Percentiles rank a stretch among this genome's conserved stretches.
Conservation (phyloP, 169 alveolate species). For the Hepatocystis sp. region DNA sequence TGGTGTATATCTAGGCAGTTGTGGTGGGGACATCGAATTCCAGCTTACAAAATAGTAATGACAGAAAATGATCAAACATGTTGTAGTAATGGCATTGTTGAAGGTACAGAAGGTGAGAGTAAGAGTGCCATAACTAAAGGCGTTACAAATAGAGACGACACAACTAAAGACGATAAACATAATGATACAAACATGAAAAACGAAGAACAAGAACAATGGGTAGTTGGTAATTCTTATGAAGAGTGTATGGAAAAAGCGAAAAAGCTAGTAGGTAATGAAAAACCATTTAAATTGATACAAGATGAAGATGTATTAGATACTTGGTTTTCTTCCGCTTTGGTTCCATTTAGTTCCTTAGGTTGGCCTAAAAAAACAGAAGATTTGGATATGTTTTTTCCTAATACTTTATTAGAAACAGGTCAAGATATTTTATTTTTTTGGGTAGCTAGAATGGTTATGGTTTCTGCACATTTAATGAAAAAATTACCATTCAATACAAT, state of each 20-base stretch:
- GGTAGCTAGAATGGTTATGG: conserved; percentile 99
- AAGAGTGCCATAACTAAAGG: too few relatives aligned
- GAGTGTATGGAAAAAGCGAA: conserved; percentile 93
- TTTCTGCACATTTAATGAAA: conserved; percentile 95
- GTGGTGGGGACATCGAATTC: conserved; percentile 99
- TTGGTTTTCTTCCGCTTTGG: conserved; percentile 99
- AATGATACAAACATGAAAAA: background rate
- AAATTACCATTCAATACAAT: conserved; percentile 98
- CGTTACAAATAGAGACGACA: too few relatives aligned
- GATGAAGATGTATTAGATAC: conserved; percentile 99
- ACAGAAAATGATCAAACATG: conserved; percentile 38
- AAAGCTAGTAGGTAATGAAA: conserved; percentile 84
- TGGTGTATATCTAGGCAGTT: conserved; percentile 99
- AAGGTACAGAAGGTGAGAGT: background rate
- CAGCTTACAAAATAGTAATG: conserved; percentile 94
- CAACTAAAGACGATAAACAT: background rate
- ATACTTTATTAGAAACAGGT: conserved; percentile 98
- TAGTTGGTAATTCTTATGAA: conserved; percentile 90
- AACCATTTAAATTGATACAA: conserved; percentile 90
- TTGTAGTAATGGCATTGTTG: background rate
- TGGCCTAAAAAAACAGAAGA: conserved; percentile 98
- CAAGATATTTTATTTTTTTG: conserved; percentile 99
- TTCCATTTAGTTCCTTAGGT: conserved; percentile 98
- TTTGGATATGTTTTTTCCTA: conserved; percentile 96
- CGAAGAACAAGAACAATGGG: conserved; percentile 91